Base-by-base conservation (phyloP, 129 eudicot species). In the Glebionis coronaria region DNA sequence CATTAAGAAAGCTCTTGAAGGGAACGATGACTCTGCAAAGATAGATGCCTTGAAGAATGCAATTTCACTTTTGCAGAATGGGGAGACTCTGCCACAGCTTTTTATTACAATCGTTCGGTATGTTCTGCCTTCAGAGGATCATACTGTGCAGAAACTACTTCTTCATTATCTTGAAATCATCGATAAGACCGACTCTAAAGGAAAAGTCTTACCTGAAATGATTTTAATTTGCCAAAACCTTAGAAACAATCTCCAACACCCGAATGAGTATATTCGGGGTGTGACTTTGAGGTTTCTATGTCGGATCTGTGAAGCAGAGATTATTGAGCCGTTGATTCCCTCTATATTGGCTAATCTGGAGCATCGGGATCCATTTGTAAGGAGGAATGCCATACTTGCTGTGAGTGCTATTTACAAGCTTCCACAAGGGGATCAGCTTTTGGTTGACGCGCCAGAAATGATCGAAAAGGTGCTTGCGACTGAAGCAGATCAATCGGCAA, bases 31-130 rank as follows among this genome's bases (percentile, higher is more conserved):
- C 42, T 2, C 74, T 84, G 63, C 38, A 83, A 91, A 80, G 42
- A 70, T 88, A 21, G 97, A 91, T 2, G 97, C 94, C 52, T 85
- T 91, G 94, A 88, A 88, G 80, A 85, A 85, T 69, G 97, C 96
- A 1, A 63, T 85, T 49, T 87, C 79, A 94, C 86, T 88, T 44
- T 78, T 91, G 75, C 76, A 83, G 62, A 91, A 91, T 52, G 97
- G 96, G 8, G 97, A 91, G 78, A 85, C 97, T 35, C 2, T 35
- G 42, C 42, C 42, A 35, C 42, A 35, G 42, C 42, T 35, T 6
- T 35, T 35, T 2, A 35, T 35, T 35, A 35, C 9, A 3, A 88
- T 85, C 53, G 88, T 91, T 35, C 86, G 97, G 61, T 91, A 88
- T 16, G 97, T 91, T 50, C 78, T 91, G 56, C 97, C 97, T 45